A percentile compares a stretch with the other conserved stretches of the same genome.
phyloP scores from a whole-genome alignment of 2,329 filamentous ascomycete genomes.

The Aspergillus cejpii region DNA sequence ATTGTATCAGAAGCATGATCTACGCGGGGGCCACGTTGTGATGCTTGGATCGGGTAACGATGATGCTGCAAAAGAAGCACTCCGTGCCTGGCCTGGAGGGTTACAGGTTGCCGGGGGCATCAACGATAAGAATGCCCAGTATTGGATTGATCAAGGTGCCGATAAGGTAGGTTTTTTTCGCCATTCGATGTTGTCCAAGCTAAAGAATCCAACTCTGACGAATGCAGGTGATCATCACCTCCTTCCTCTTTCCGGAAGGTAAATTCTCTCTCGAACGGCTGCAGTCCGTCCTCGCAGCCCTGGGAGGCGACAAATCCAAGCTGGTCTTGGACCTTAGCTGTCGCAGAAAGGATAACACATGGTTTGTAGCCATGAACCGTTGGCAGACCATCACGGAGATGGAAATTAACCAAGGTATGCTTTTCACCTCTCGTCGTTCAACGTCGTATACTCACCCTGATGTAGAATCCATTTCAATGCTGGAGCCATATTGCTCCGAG shows the following conservation, averaged over 20 bases:
- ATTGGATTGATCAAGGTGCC: conserved; percentile 83
- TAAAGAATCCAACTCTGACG: neutral
- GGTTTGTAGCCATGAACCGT: conserved; percentile 98
- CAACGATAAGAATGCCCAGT: conserved; percentile 70
- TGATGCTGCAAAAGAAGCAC: conserved; percentile 67
- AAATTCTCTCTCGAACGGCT: conserved; percentile 73
- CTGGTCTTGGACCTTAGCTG: conserved; percentile 95
- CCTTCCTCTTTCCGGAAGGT: conserved; percentile 80
- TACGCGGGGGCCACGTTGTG: conserved; percentile 85
- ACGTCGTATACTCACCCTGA: conserved; percentile 12
- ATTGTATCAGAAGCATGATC: conserved; percentile 68
- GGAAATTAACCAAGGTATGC: conserved; percentile 75
- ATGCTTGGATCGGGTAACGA: conserved; percentile 90
- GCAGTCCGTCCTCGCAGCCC: conserved; percentile 62
- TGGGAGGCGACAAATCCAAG: conserved; percentile 68
- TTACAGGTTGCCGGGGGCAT: conserved; percentile 95
- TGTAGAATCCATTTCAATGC: conserved; percentile 66
- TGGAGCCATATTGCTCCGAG: conserved; percentile 91
- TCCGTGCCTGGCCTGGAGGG: conserved; percentile 68
- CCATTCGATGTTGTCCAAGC: too few species aligned
- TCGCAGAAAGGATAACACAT: conserved; percentile 64
- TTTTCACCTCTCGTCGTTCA: neutral
- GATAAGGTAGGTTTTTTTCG: conserved; percentile 62
- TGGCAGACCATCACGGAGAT: conserved; percentile 98
- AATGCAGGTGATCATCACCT: conserved; percentile 88